Evolutionary conservation across 306 rosid species (phyloP).

Genomic region (Acacia confusa): DNA sequence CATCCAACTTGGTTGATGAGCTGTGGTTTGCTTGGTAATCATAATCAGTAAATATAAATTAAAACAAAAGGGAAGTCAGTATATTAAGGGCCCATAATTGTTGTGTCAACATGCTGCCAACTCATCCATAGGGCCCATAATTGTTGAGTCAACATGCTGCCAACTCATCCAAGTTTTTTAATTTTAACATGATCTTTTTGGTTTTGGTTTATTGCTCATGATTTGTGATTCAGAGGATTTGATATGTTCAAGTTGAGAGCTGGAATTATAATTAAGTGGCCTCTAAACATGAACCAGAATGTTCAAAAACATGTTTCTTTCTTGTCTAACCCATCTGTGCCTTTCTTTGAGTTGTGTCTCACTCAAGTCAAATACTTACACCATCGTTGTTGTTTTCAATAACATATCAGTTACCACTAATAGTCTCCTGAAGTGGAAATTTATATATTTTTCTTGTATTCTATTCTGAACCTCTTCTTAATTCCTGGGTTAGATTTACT

Average conservation of each 20-base stretch:
- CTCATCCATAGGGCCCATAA: background rate
- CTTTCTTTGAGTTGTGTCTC: constrained; percentile 13
- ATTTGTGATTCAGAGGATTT: background rate
- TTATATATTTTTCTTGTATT: background rate
- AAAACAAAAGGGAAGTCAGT: background rate
- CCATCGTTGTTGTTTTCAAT: background rate
- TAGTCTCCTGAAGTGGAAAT: constrained; percentile 12
- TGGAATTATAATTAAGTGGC: background rate
- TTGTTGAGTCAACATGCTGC: background rate
- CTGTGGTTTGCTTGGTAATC: background rate
- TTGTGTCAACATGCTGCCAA: background rate
- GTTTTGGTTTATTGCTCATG: background rate
- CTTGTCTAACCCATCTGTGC: background rate
- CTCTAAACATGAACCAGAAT: background rate
- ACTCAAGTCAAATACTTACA: background rate
- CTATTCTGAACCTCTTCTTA: background rate
- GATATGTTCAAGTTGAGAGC: background rate
- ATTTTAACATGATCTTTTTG: background rate
- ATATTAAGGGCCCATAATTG: background rate
- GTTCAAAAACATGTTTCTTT: background rate
- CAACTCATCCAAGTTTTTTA: background rate
- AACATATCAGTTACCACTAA: background rate
- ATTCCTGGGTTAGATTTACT: background rate
- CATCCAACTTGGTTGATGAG: background rate
- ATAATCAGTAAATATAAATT: background rate